A percentile compares a stretch with the other conserved stretches of the same genome.
Conservation (phyloP, 2,329 filamentous ascomycete genomes). For the Emergomyces orientalis region DNA sequence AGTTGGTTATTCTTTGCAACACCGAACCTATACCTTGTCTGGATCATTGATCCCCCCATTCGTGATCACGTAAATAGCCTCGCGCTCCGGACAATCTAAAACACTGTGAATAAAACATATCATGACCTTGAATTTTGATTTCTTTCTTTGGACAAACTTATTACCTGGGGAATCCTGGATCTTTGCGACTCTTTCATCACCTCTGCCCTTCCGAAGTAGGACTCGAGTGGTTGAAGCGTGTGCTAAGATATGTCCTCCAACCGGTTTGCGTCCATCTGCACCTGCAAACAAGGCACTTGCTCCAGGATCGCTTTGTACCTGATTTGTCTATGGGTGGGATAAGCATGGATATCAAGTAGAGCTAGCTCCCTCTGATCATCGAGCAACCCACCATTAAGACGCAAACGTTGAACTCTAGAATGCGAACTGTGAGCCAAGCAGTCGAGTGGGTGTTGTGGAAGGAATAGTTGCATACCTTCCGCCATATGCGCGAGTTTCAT, state of each 20-base stretch:
- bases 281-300: constrained; percentile 58
- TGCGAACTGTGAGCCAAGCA: constrained; percentile 11
- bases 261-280: constrained; percentile 58
- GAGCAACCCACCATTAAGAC: constrained; percentile 46
- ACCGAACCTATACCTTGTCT: constrained; percentile 45
- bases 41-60: constrained; percentile 60
- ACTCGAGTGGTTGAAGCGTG: constrained; percentile 60
- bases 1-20: neutral
- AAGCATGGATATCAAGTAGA: constrained; percentile 4
- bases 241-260: constrained; percentile 59
- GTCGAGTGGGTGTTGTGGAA: neutral
- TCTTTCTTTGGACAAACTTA: neutral
- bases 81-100: constrained; percentile 56
- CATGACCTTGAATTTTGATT: neutral
- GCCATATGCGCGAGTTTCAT: constrained; percentile 56
- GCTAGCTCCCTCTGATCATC: neutral
- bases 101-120: neutral
- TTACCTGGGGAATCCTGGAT: constrained; percentile 57
- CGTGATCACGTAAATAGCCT: constrained; percentile 62
- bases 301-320: constrained; percentile 62
- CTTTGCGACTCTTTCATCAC: constrained; percentile 61
- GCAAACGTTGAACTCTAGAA: constrained; percentile 55
- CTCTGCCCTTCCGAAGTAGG: constrained; percentile 57
- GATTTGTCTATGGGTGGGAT: constrained; percentile 47
- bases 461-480: constrained; percentile 39